These are phyloP conservation scores for Solanum chmielewskii DNA, from an alignment of 257 asterid genomes.

Conservation along the genomic window DNA sequence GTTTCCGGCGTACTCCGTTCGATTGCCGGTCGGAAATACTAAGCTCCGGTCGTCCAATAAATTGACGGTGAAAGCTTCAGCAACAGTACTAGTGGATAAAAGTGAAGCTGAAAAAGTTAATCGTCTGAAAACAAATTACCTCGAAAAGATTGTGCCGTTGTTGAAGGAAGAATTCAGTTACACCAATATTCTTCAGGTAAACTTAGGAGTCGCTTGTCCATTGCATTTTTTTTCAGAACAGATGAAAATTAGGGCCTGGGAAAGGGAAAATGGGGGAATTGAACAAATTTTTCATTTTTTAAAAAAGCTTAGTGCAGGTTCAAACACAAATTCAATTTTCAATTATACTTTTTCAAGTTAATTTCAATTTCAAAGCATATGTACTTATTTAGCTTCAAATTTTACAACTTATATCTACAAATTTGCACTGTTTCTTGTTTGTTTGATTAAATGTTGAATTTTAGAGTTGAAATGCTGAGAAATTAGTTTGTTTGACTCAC, in stretches of 20 bases:
- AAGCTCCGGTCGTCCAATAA: conserved; percentile 12
- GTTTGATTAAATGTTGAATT: not conserved
- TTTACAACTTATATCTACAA: not conserved
- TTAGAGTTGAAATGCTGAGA: not conserved
- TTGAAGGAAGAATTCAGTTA: conserved; percentile 83
- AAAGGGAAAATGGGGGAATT: not conserved
- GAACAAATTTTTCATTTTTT: not conserved
- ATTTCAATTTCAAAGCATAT: not conserved
- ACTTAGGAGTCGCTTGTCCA: not conserved
- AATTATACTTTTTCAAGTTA: not conserved
- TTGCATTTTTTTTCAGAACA: not conserved
- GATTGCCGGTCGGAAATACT: conserved; percentile 20
- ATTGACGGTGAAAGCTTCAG: conserved; percentile 46
- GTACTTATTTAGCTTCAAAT: not conserved
- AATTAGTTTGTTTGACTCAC: not conserved
- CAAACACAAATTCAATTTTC: not conserved
- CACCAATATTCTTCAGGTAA: conserved; percentile 27
- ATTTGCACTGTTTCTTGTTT: not conserved
- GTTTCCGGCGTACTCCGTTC: conserved; percentile 18
- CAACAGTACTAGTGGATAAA: conserved; percentile 71
- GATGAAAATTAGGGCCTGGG: not conserved
- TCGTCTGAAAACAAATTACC: conserved; percentile 61
- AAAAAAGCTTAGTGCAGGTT: not conserved
- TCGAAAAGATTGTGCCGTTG: conserved; percentile 63
- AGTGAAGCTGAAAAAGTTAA: conserved; percentile 54